Base-by-base conservation (phyloP, 306 rosid species). In the Datisca glomerata region DNA sequence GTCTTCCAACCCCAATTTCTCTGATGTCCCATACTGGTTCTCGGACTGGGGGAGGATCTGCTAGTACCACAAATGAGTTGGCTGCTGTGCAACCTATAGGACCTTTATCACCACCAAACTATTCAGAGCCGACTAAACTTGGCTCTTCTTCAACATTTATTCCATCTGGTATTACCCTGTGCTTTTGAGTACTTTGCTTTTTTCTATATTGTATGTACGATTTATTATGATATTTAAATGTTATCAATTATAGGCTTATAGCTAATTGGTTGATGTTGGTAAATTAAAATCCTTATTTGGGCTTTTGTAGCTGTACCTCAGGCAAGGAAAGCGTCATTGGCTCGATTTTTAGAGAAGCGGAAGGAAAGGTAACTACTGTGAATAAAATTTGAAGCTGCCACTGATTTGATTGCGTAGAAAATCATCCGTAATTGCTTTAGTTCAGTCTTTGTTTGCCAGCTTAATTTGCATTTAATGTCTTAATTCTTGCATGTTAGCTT, bases 331-430 rank as follows among this genome's bases (percentile, higher is more conserved):
- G 96, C 98, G 66, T 84, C 98, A 14, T 66, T 91, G 72, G 68
- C 85, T 53, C 69, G 98, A n/a, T 91, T 84, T 58, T 63, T 91
- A 51, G 94, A 84, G 79, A 91, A 91, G 80, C 89, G 98, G 65
- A 84, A 71, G 68, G 96, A 78, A 64, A 81, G 98, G 98, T 91
- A 75, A 64, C 35, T 31, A 8, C 12, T 31, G 8, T n/a, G n/a
- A n/a, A n/a, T n/a, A n/a, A n/a, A n/a, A n/a, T n/a, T n/a, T n/a
- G n/a, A n/a, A n/a, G n/a, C n/a, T n/a, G n/a, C n/a, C n/a, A n/a
- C n/a, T n/a, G n/a, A n/a, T n/a, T n/a, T n/a, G n/a, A n/a, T n/a
- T n/a, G n/a, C n/a, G n/a, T n/a, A n/a, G n/a, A n/a, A n/a, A n/a
- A n/a, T n/a, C n/a, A n/a, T n/a, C n/a, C n/a, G n/a, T n/a, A n/a